phyloP scores from a whole-genome alignment of 805 yeast genomes.

The Yarrowia sp. region DNA sequence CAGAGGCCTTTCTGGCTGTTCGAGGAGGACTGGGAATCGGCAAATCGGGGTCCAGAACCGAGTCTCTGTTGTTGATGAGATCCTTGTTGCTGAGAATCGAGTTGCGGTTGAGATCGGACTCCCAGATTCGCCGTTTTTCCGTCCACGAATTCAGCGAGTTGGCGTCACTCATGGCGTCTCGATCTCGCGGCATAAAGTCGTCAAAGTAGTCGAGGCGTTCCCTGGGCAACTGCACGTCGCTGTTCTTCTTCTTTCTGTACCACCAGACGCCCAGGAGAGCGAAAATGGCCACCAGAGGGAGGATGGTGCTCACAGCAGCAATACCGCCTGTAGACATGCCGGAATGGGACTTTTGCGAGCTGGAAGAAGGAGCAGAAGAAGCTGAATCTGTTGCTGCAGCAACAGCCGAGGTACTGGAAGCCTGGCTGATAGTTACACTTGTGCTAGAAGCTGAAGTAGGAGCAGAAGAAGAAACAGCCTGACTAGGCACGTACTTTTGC shows the following conservation, averaged over 20 bases:
- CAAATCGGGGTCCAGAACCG: not conserved
- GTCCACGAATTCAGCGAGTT: conserved; percentile 23
- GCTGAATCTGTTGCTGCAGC: not conserved
- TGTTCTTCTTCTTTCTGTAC: not conserved
- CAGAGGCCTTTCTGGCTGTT: not conserved
- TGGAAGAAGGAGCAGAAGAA: not conserved
- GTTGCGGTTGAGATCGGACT: conserved; percentile 5
- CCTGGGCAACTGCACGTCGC: conserved; percentile 1
- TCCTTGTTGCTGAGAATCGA: conserved; percentile 5
- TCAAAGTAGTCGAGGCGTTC: conserved; percentile 13
- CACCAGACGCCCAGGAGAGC: not conserved
- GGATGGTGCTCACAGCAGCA: not conserved
- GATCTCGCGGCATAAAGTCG: not conserved
- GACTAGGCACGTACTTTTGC: conserved; percentile 14
- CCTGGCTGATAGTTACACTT: not conserved
- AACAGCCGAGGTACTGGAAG: not conserved
- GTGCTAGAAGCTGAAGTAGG: not conserved
- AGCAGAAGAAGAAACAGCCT: not conserved
- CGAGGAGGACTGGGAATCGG: not conserved
- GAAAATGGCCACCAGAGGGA: not conserved
- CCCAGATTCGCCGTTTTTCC: conserved; percentile 4
- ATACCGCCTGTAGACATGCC: not conserved
- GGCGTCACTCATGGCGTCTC: not conserved
- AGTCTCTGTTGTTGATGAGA: not conserved
- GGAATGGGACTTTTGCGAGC: not conserved